Evolutionary conservation across 2,329 filamentous ascomycete species (phyloP), one percentile per base, ranked within the genome.

Genomic region (Hypoxylon sp.): DNA sequence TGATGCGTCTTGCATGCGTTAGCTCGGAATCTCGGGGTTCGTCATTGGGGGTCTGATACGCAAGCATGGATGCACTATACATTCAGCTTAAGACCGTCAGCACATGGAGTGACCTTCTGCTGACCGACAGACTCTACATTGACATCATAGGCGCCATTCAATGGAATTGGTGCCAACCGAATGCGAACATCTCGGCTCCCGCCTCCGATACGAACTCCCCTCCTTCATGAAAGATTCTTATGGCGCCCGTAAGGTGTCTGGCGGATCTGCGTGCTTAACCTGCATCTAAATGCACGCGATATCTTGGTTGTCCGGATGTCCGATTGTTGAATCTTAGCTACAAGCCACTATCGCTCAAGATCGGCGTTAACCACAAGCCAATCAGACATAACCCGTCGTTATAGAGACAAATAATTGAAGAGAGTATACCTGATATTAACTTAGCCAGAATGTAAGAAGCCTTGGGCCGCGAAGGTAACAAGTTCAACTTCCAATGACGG

Each of bases 11-110:
- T 40, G 20, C 55, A 56, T 54, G 57, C 48, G n/a, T 55, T 44
- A 20, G 46, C 20, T 71, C 69, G 69, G 69, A 49, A 63, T 63
- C 59, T 69, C 69, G 66, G 69, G 3, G 40, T 71, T 66, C 57
- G 42, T 64, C 30, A 35, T 27, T 46, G 37, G 14, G 30, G 33
- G 44, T 57, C 6, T 46, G 46, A 70, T 61, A 49, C 25, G 55
- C 51, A 58, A 58, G 25, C 27, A 35, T 58, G 33, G 48, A 35
- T 64, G 56, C 68, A 60, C 46, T 51, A 20, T 35, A 7, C 2
- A 56, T 60, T 57, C 53, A 67, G 64, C 50, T 61, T 14, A n/a
- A 44, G 25, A 31, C 30, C 20, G 50, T 68, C 50, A 61, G 61
- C 42, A 62, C 8, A 25, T 35, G 55, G 3, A n/a, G 17, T 25